phyloP scores from a whole-genome alignment of 352 stramenopile genomes.

The Globisporangium barbulae region DNA sequence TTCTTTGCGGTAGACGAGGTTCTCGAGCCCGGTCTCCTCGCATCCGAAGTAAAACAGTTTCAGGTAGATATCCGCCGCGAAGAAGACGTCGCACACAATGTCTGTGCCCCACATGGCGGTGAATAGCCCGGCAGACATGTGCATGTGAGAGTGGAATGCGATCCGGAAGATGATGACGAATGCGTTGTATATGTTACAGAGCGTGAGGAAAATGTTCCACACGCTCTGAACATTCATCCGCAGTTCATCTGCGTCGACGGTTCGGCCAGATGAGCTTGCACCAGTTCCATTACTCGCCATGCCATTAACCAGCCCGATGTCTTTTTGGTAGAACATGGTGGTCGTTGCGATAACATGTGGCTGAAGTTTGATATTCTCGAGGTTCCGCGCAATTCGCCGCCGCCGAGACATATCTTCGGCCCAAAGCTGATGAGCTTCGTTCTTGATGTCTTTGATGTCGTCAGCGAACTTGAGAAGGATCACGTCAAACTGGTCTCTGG shows the following conservation, averaged over 20 bases:
- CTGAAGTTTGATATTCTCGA: slow-evolving; percentile 53
- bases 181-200: slow-evolving; percentile 68
- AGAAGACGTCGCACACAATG: slow-evolving; percentile 47
- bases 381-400: slow-evolving; percentile 37
- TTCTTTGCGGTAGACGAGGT: slow-evolving; percentile 38
- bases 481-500: slow-evolving; percentile 64
- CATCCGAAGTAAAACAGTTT: slow-evolving; percentile 62
- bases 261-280: neutral
- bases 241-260: slow-evolving; percentile 14
- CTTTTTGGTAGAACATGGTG: slow-evolving; percentile 54
- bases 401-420: slow-evolving; percentile 31
- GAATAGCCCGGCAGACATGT: slow-evolving; percentile 24
- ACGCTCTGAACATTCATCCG: slow-evolving; percentile 23
- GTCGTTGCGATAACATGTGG: slow-evolving; percentile 42
- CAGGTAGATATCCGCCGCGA: slow-evolving; percentile 62
- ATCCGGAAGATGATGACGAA: slow-evolving; percentile 68
- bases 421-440: slow-evolving; percentile 40
- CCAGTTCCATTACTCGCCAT: neutral
- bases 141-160: slow-evolving; percentile 52
- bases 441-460: slow-evolving; percentile 49
- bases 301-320: slow-evolving; percentile 13
- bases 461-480: slow-evolving; percentile 60
- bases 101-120: slow-evolving; percentile 35
- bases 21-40: slow-evolving; percentile 36
- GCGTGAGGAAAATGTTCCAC: slow-evolving; percentile 52